These are phyloP conservation scores for Malus hybrid DNA, from an alignment of 331 rosid genomes.

Conservation along the genomic window DNA sequence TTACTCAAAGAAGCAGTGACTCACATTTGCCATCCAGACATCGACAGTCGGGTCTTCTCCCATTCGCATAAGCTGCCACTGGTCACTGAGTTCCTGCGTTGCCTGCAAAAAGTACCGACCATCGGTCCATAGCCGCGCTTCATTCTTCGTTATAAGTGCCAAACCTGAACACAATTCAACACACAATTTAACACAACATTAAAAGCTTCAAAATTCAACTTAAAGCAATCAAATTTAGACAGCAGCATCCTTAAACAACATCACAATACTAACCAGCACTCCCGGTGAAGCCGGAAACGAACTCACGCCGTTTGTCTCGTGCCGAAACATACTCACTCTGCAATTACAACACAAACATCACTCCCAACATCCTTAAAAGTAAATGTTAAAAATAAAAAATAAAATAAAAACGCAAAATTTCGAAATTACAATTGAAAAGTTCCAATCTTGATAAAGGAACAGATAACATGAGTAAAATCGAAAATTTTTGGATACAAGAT, in stretches of 20 bases:
- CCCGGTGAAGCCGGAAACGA: conserved; percentile 93
- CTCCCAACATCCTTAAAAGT: not conserved
- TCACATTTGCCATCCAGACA: conserved; percentile 88
- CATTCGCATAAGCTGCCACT: conserved; percentile 93
- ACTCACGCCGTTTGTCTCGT: conserved; percentile 79
- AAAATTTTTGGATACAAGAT: not conserved
- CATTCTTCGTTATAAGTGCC: conserved; percentile 69
- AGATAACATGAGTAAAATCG: not conserved
- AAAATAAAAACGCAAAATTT: not conserved
- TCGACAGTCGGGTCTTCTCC: conserved; percentile 91
- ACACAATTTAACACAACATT: not conserved
- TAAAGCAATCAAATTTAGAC: not conserved
- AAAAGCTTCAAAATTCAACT: not conserved
- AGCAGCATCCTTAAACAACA: not conserved
- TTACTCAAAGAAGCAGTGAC: conserved; percentile 13
- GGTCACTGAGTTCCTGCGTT: conserved; percentile 63
- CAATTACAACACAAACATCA: conserved; percentile 4
- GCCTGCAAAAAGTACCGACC: conserved; percentile 98
- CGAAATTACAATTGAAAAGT: not conserved
- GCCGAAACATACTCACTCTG: conserved; percentile 97
- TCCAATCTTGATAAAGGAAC: not conserved
- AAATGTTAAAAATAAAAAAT: not conserved
- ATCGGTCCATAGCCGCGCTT: conserved; percentile 93
- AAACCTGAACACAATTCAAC: conserved; percentile 46
- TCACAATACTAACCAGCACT: conserved; percentile 69